phyloP scores from a whole-genome alignment of 208 protist genomes.

The Acanthamoeba culbertsoni region DNA sequence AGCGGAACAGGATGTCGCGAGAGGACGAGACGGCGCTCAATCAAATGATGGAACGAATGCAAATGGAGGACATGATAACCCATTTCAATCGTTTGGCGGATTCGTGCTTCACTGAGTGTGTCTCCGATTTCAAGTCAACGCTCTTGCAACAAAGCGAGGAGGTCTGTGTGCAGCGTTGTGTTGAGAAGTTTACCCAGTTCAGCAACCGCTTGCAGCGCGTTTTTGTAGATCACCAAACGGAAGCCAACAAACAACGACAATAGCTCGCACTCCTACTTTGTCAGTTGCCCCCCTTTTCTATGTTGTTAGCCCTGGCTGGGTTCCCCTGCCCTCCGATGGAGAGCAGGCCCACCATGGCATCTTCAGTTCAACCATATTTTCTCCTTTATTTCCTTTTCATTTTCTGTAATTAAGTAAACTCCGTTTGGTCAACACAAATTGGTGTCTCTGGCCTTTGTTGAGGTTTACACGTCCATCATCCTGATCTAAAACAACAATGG shows the following conservation, averaged over 20 bases:
- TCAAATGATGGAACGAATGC: constrained; percentile 34
- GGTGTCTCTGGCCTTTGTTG: neutral
- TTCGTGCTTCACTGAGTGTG: constrained; percentile 30
- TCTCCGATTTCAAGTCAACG: constrained; percentile 42
- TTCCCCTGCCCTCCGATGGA: too few relatives aligned
- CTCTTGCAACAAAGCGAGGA: neutral
- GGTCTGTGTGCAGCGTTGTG: constrained; percentile 10
- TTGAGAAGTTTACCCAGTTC: constrained; percentile 46
- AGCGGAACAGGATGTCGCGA: neutral
- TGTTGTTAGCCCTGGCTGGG: too few relatives aligned
- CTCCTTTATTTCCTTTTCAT: too few relatives aligned
- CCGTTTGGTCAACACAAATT: neutral
- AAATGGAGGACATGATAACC: constrained; percentile 32
- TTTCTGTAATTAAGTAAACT: neutral
- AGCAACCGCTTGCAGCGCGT: neutral
- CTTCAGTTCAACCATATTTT: too few relatives aligned
- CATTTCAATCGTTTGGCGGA: constrained; percentile 42
- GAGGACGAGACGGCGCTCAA: constrained; percentile 12
- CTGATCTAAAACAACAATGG: neutral
- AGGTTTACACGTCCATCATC: too few relatives aligned
- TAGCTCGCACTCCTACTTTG: neutral
- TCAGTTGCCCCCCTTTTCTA: neutral
- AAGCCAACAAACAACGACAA: neutral
- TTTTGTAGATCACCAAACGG: constrained; percentile 51
- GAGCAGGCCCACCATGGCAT: too few relatives aligned